Conservation (phyloP, 768 basidiomycete genomes). For the Hortiboletus flavorubellus region DNA sequence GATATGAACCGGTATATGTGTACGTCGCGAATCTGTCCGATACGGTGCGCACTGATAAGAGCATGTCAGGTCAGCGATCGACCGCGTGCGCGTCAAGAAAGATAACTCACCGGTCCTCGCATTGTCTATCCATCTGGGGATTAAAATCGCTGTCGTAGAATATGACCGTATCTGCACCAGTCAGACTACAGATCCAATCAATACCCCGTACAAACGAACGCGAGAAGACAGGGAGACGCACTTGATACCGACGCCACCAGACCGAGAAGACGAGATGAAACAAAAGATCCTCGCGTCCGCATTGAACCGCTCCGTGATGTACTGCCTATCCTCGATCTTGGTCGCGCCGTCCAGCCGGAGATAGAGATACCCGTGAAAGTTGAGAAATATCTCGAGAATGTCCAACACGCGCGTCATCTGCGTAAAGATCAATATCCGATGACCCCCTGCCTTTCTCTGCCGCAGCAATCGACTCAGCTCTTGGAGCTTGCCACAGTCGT, state of each 20-base stretch:
- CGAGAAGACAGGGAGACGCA: slow-evolving; percentile 37
- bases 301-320: slow-evolving; percentile 85
- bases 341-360: slow-evolving; percentile 93
- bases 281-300: slow-evolving; percentile 75
- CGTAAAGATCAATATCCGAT: slow-evolving; percentile 92
- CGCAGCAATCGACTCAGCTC: slow-evolving; percentile 74
- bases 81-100: not conserved
- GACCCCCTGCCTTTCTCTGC: slow-evolving; percentile 81
- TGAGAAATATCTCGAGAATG: slow-evolving; percentile 90
- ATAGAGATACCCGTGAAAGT: slow-evolving; percentile 90
- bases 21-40: slow-evolving; percentile 94
- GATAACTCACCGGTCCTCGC: slow-evolving; percentile 76
- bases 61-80: not conserved
- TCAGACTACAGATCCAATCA: slow-evolving; percentile 46
- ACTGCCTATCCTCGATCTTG: slow-evolving; percentile 91
- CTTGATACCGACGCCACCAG: slow-evolving; percentile 94
- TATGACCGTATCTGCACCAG: slow-evolving; percentile 91
- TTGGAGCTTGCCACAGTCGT: slow-evolving; percentile 95
- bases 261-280: slow-evolving; percentile 83
- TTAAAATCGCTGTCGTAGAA: slow-evolving; percentile 98
- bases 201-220: slow-evolving; percentile 14
- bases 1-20: slow-evolving; percentile 96
- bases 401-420: slow-evolving; percentile 96
- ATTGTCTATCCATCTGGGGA: slow-evolving; percentile 97
- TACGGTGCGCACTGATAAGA: slow-evolving; percentile 80